Percentiles rank a stretch among this genome's conserved stretches.
Conservation (phyloP, 2,329 filamentous ascomycete species). For the Decorospora gaudefroyi region DNA sequence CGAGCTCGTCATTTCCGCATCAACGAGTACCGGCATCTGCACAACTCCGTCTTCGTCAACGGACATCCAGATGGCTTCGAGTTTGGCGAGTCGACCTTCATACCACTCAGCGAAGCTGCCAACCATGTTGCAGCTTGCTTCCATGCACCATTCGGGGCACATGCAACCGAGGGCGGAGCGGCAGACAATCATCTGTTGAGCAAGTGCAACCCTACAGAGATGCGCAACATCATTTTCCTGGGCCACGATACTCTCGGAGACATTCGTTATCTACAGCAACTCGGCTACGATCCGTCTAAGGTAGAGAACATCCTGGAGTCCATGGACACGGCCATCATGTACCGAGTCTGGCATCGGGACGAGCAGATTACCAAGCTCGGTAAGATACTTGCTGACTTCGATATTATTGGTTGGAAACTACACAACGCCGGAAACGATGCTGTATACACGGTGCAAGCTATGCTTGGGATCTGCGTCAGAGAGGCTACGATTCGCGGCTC, state of each 20-base stretch:
- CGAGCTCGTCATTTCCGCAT: constrained; percentile 76
- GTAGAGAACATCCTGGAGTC: constrained; percentile 63
- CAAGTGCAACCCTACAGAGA: constrained; percentile 30
- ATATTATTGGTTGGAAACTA: constrained; percentile 66
- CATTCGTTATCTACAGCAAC: constrained; percentile 65
- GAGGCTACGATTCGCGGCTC: constrained; percentile 47
- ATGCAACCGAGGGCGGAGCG: constrained; percentile 7
- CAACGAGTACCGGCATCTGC: constrained; percentile 66
- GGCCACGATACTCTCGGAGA: constrained; percentile 75
- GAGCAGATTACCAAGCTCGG: constrained; percentile 61
- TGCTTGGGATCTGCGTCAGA: constrained; percentile 65
- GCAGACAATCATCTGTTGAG: constrained; percentile 2
- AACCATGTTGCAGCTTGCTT: constrained; percentile 60
- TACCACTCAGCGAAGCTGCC: constrained; percentile 54
- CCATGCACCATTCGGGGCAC: constrained; percentile 57
- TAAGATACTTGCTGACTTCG: constrained; percentile 66
- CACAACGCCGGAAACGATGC: constrained; percentile 91
- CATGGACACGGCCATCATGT: constrained; percentile 75
- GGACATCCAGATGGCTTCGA: constrained; percentile 76
- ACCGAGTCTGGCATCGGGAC: constrained; percentile 64
- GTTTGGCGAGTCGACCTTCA: constrained; percentile 68
- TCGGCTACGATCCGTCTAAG: constrained; percentile 66
- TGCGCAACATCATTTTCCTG: constrained; percentile 72
- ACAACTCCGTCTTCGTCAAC: constrained; percentile 69
- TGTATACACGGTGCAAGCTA: constrained; percentile 73